A percentile compares a stretch with the other conserved stretches of the same genome.
Evolutionary conservation across 805 yeast genomes (phyloP).

Genomic region (Myxozyma neotropica): DNA sequence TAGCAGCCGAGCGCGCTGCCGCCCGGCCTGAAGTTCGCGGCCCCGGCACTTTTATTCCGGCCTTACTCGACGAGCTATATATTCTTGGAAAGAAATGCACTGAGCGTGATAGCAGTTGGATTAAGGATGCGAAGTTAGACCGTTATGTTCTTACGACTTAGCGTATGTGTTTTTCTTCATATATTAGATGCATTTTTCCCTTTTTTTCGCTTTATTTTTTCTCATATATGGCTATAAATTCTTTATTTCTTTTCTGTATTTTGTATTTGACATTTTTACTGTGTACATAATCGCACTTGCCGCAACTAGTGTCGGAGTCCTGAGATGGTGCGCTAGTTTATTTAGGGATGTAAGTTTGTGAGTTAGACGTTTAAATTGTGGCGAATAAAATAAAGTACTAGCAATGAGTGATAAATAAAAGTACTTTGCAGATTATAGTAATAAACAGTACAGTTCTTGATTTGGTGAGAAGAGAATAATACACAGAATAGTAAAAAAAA

Average conservation of each 20-base stretch:
- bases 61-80: conserved; percentile 51
- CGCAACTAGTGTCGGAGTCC: no score
- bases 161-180: background rate
- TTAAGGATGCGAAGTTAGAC: conserved; percentile 21
- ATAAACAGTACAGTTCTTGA: no score
- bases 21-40: conserved; percentile 43
- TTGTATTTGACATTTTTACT: background rate
- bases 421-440: no score
- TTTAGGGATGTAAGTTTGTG: no score
- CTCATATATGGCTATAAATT: no score
- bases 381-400: no score
- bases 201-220: no score
- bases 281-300: background rate
- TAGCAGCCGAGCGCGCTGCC: conserved; percentile 62
- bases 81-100: conserved; percentile 3
- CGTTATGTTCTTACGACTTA: conserved; percentile 3
- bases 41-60: conserved; percentile 57
- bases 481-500: no score
- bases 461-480: no score
- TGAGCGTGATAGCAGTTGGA: conserved; percentile 18
- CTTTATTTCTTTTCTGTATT: background rate
- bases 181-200: background rate
- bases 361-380: no score
- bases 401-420: no score
- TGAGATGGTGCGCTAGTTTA: background rate